Evolutionary conservation across 257 asterid species (phyloP).

Genomic region (Thymus mandschuricus): DNA sequence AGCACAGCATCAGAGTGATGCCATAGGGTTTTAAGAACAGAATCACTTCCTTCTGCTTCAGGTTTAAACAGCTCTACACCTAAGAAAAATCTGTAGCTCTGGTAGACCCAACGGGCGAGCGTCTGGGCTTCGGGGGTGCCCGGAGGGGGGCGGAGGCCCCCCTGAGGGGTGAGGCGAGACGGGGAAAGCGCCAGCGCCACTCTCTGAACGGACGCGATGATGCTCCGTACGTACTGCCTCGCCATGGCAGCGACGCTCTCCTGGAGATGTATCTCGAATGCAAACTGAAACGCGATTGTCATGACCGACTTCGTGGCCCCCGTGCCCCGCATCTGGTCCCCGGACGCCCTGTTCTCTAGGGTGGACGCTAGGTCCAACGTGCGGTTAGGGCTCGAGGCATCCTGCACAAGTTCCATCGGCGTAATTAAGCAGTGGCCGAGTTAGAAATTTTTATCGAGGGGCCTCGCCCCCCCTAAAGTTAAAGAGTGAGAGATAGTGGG

Average conservation of each 20-base stretch:
- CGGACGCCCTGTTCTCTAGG: slow-evolving; percentile 62
- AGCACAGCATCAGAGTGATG: slow-evolving; percentile 86
- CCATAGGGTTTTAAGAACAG: slow-evolving; percentile 80
- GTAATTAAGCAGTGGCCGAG: not conserved
- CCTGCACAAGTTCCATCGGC: slow-evolving; percentile 44
- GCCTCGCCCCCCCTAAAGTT: not conserved
- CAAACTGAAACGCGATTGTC: slow-evolving; percentile 97
- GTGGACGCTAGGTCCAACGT: slow-evolving; percentile 95
- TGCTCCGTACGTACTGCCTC: slow-evolving; percentile 87
- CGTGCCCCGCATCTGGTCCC: slow-evolving; percentile 46
- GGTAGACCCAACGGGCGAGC: slow-evolving; percentile 87
- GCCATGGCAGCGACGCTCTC: slow-evolving; percentile 89
- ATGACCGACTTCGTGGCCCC: slow-evolving; percentile 73
- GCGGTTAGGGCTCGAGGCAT: slow-evolving; percentile 75
- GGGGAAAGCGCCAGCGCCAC: slow-evolving; percentile 95
- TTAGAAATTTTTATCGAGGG: not conserved
- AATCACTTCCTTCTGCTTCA: slow-evolving; percentile 61
- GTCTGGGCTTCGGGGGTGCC: slow-evolving; percentile 90
- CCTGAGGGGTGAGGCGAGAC: slow-evolving; percentile 52
- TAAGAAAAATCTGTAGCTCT: slow-evolving; percentile 90
- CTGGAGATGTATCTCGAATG: slow-evolving; percentile 85
- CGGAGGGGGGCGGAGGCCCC: slow-evolving; percentile 63
- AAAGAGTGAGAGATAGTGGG: not conserved
- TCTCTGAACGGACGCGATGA: slow-evolving; percentile 93
- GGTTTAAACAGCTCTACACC: slow-evolving; percentile 86